Evolutionary conservation across 2,329 filamentous ascomycete species (phyloP).

Genomic region (Venturia pyrina): DNA sequence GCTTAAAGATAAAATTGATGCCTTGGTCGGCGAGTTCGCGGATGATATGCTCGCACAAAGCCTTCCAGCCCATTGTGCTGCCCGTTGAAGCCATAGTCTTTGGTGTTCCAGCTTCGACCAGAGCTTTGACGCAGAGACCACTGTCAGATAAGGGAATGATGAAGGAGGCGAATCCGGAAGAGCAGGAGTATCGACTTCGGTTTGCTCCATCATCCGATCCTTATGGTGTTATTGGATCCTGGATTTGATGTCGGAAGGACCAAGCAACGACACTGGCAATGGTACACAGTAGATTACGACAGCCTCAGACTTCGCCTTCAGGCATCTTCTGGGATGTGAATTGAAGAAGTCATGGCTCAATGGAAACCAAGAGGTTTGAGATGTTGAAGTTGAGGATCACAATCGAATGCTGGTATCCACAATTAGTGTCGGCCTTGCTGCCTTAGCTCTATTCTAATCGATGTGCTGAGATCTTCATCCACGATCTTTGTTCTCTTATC

Average conservation of each 20-base stretch:
- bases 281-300: too few relatives aligned
- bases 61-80: background rate
- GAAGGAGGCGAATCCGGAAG: background rate
- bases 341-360: too few relatives aligned
- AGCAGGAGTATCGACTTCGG: background rate
- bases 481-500: too few relatives aligned
- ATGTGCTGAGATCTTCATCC: too few relatives aligned
- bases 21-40: background rate
- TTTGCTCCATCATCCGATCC: background rate
- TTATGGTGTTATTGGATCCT: background rate
- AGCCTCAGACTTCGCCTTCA: too few relatives aligned
- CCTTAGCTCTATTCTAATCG: too few relatives aligned
- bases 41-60: background rate
- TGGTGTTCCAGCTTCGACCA: background rate
- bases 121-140: background rate
- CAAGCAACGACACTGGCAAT: background rate
- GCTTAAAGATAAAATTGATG: background rate
- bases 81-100: background rate
- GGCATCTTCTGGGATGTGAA: too few relatives aligned
- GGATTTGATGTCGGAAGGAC: background rate
- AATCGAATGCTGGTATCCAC: too few relatives aligned
- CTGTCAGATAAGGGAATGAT: background rate
- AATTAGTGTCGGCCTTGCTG: too few relatives aligned
- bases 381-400: too few relatives aligned
- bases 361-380: too few relatives aligned